phyloP scores from a whole-genome alignment of 2,329 filamentous ascomycete genomes.

The Penicillium sp. region DNA sequence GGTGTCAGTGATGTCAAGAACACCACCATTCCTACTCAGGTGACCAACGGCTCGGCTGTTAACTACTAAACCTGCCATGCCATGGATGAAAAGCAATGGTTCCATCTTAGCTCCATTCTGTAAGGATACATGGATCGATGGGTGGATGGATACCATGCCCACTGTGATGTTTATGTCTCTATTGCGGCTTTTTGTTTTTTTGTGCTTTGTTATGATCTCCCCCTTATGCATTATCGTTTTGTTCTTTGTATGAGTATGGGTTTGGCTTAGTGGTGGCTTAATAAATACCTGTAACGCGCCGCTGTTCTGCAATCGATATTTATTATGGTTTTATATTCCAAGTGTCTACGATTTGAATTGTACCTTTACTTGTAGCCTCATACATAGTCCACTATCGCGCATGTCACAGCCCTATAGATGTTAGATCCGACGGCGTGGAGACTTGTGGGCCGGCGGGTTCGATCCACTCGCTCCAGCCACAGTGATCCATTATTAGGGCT shows the following conservation, averaged over 20 bases:
- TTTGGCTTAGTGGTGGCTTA: conserved; percentile 21
- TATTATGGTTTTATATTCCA: not conserved
- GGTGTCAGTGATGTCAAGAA: conserved; percentile 9
- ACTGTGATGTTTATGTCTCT: not conserved
- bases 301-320: conserved; percentile 10
- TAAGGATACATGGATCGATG: not conserved
- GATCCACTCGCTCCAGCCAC: not conserved
- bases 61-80: not conserved
- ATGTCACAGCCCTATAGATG: not conserved
- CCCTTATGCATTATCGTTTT: conserved; percentile 12
- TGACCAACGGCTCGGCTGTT: conserved; percentile 8
- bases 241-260: conserved; percentile 18
- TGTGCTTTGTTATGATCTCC: conserved; percentile 24
- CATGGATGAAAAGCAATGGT: not conserved
- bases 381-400: not conserved
- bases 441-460: not conserved
- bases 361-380: not conserved
- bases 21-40: conserved; percentile 3
- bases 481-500: not conserved
- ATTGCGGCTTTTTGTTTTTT: conserved; percentile 3
- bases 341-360: not conserved
- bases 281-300: conserved; percentile 21
- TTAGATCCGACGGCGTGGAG: not conserved
- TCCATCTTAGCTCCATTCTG: not conserved
- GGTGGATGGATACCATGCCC: not conserved